These are phyloP conservation scores for Apiotrichum veenhuisii DNA, from an alignment of 1,284 basidiomycete species.

Conservation along the genomic window DNA sequence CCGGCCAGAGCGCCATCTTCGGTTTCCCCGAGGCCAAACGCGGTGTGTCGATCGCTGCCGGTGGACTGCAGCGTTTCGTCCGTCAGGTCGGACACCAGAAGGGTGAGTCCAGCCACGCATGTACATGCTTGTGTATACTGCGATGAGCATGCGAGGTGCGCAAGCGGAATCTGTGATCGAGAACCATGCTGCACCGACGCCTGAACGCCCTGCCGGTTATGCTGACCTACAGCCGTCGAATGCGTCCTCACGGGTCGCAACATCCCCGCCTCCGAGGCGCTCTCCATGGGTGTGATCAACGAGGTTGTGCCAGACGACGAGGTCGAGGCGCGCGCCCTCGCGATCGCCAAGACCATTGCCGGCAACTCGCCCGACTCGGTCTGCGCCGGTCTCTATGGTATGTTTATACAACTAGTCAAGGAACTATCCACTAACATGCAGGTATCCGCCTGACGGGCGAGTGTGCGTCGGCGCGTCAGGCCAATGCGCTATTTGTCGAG, in stretches of 20 bases:
- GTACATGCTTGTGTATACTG: no score
- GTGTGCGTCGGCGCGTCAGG: not conserved
- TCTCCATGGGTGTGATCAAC: slow-evolving; percentile 17
- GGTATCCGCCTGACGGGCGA: slow-evolving; percentile 17
- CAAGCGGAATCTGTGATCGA: no score
- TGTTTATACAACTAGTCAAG: not conserved
- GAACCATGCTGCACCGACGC: no score
- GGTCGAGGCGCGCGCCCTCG: slow-evolving; percentile 14
- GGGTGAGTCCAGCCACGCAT: slow-evolving; percentile 5
- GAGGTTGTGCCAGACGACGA: slow-evolving; percentile 18
- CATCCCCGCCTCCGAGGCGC: slow-evolving; percentile 14
- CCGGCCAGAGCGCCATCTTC: slow-evolving; percentile 11
- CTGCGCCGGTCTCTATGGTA: slow-evolving; percentile 13
- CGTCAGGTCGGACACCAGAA: slow-evolving; percentile 15
- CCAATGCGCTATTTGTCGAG: slow-evolving; percentile 12
- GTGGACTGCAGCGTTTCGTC: slow-evolving; percentile 17
- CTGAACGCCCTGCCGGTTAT: no score
- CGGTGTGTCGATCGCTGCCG: slow-evolving; percentile 14
- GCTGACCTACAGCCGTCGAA: slow-evolving; percentile 10
- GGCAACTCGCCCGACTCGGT: slow-evolving; percentile 19
- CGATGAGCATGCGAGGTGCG: no score
- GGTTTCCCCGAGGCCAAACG: slow-evolving; percentile 22
- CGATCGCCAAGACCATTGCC: slow-evolving; percentile 11
- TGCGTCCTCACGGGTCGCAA: slow-evolving; percentile 15
- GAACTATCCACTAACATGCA: not conserved